Conservation (phyloP, 225 moss, liverwort and hornwort species). For the Pleurozium schreberi region DNA sequence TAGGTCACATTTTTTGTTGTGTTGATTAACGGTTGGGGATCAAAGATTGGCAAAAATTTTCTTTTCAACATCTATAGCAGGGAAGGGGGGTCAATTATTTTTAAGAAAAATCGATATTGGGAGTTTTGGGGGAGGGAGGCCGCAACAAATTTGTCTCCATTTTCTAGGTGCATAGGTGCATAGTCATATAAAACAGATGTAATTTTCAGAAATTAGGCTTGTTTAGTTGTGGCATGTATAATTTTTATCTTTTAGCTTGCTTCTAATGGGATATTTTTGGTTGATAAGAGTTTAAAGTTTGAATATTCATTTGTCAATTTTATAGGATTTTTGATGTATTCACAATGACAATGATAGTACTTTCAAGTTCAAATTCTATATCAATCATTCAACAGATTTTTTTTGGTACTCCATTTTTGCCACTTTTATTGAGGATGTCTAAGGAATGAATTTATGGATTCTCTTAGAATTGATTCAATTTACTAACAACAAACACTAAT, state of each 20-base stretch:
- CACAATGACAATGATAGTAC: not conserved
- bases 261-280: not conserved
- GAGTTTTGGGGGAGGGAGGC: too few relatives aligned
- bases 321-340: not conserved
- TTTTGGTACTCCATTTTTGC: not conserved
- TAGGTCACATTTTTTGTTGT: too few relatives aligned
- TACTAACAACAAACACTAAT: accelerated
- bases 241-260: too few relatives aligned
- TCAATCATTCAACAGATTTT: not conserved
- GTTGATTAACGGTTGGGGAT: too few relatives aligned
- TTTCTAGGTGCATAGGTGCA: too few relatives aligned
- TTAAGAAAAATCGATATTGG: too few relatives aligned
- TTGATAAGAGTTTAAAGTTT: not conserved
- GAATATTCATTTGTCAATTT: not conserved
- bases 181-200: too few relatives aligned
- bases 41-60: too few relatives aligned
- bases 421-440: not conserved
- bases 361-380: not conserved
- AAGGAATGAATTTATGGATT: not conserved
- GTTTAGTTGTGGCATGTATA: not conserved
- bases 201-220: too few relatives aligned
- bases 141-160: too few relatives aligned
- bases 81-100: too few relatives aligned
- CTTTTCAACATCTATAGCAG: too few relatives aligned
- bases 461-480: not conserved